Conservation (phyloP, 1,139 yeast genomes). For the Kodamaea suecica region DNA sequence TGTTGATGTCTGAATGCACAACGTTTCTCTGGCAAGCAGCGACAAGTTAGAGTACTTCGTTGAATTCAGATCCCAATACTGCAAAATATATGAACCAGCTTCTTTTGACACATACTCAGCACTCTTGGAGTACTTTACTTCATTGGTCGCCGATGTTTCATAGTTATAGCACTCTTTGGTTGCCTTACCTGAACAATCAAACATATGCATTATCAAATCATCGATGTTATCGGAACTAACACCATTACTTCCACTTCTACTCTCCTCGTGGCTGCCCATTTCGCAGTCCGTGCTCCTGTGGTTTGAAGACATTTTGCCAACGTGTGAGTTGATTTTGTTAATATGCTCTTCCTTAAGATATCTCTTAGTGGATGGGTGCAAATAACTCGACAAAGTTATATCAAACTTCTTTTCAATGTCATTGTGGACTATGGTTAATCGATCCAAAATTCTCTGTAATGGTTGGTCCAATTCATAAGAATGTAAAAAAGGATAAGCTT, state of each 20-base stretch:
- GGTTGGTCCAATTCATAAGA: slow-evolving; percentile 7
- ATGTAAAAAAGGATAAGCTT: slow-evolving; percentile 2
- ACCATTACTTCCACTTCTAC: neutral
- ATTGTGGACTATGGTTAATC: slow-evolving; percentile 12
- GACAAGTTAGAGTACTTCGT: slow-evolving; percentile 18
- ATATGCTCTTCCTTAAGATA: slow-evolving; percentile 22
- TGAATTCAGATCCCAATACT: slow-evolving; percentile 22
- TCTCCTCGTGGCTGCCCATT: too few relatives aligned
- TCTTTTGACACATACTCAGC: slow-evolving; percentile 15
- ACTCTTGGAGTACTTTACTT: slow-evolving; percentile 11
- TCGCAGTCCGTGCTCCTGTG: neutral
- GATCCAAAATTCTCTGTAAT: slow-evolving; percentile 6
- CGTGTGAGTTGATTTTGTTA: slow-evolving; percentile 12
- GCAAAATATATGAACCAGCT: slow-evolving; percentile 15
- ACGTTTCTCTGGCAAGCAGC: slow-evolving; percentile 14
- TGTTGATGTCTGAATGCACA: slow-evolving; percentile 19
- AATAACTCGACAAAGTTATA: slow-evolving; percentile 21
- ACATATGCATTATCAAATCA: slow-evolving; percentile 25
- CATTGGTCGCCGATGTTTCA: slow-evolving; percentile 21
- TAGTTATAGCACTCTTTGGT: slow-evolving; percentile 25
- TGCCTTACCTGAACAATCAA: slow-evolving; percentile 28
- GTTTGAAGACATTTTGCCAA: slow-evolving; percentile 5
- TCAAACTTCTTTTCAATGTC: slow-evolving; percentile 18
- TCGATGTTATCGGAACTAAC: slow-evolving; percentile 19
- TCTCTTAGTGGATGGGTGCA: slow-evolving; percentile 28